These are phyloP conservation scores for Penicillium cinerascens DNA, from an alignment of 495 filamentous ascomycete species.

Conservation along the genomic window DNA sequence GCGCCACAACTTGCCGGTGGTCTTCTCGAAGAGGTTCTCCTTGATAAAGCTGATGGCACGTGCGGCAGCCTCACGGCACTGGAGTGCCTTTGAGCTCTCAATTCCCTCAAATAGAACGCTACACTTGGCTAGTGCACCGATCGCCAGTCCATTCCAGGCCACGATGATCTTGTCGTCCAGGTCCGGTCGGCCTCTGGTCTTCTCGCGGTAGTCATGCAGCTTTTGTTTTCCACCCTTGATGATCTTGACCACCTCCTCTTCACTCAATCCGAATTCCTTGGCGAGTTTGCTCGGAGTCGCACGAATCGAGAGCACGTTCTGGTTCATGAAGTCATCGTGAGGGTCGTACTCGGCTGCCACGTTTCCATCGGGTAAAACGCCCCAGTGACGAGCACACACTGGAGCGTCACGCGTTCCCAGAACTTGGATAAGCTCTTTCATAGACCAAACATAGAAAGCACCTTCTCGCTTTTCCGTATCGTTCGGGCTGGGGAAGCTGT, in stretches of 20 bases:
- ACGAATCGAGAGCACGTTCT: conserved; percentile 58
- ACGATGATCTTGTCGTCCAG: conserved; percentile 91
- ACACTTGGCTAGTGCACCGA: conserved; percentile 74
- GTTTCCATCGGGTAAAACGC: conserved; percentile 84
- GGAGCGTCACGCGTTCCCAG: conserved; percentile 66
- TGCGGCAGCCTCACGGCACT: conserved; percentile 61
- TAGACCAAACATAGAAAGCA: conserved; percentile 93
- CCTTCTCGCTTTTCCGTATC: conserved; percentile 89
- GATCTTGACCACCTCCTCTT: conserved; percentile 68
- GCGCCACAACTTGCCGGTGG: conserved; percentile 61
- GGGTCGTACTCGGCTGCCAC: conserved; percentile 79
- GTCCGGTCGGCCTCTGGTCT: conserved; percentile 71
- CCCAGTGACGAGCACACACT: conserved; percentile 80
- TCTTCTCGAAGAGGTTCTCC: conserved; percentile 68
- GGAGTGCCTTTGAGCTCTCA: conserved; percentile 52
- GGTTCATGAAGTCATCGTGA: conserved; percentile 89
- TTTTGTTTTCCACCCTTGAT: conserved; percentile 66
- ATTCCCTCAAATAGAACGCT: conserved; percentile 61
- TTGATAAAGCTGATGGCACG: conserved; percentile 74
- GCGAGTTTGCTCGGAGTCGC: conserved; percentile 64
- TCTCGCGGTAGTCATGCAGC: conserved; percentile 69
- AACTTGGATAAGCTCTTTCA: conserved; percentile 78
- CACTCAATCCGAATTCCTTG: conserved; percentile 71
- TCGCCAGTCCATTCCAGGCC: conserved; percentile 86
- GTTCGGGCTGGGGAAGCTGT: conserved; percentile 70